A percentile compares a stretch with the other conserved stretches of the same genome.
These are phyloP conservation scores for Dactylonectria estremocensis DNA, from an alignment of 2,329 filamentous ascomycete species.

Conservation along the genomic window DNA sequence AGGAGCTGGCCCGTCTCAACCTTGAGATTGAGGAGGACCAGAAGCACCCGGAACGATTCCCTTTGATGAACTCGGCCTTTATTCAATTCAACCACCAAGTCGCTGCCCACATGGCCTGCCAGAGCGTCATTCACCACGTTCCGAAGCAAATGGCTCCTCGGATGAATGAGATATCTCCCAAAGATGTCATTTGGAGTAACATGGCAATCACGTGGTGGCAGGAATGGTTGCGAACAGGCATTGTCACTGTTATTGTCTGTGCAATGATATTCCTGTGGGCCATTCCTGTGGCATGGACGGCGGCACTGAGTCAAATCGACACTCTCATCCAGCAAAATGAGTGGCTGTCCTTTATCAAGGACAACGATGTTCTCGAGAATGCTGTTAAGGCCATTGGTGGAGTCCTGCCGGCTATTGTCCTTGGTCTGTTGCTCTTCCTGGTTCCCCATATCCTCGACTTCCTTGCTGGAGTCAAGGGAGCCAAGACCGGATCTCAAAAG, in stretches of 20 bases:
- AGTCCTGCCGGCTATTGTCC: constrained; percentile 84
- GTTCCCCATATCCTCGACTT: constrained; percentile 85
- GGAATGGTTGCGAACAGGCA: constrained; percentile 79
- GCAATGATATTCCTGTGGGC: constrained; percentile 92
- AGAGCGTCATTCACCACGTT: constrained; percentile 90
- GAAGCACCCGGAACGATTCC: constrained; percentile 85
- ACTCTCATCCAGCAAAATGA: constrained; percentile 74
- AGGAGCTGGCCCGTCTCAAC: constrained; percentile 89
- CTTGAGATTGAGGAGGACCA: constrained; percentile 94
- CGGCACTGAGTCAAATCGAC: constrained; percentile 83
- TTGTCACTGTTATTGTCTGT: constrained; percentile 76
- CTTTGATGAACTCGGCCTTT: constrained; percentile 95
- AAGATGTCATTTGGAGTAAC: constrained; percentile 96
- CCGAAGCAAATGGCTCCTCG: constrained; percentile 95
- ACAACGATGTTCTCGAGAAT: constrained; percentile 72
- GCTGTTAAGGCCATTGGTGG: constrained; percentile 80
- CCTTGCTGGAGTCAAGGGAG: constrained; percentile 81
- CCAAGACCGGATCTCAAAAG: constrained; percentile 85
- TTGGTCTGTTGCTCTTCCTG: constrained; percentile 84
- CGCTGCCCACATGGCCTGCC: constrained; percentile 97
- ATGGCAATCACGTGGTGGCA: constrained; percentile 98
- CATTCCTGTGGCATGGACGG: constrained; percentile 90
- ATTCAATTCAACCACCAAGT: constrained; percentile 99
- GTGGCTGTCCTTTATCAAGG: constrained; percentile 80
- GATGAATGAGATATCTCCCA: constrained; percentile 92